phyloP scores from a whole-genome alignment of 495 filamentous ascomycete genomes.

The Xylaria acuta region DNA sequence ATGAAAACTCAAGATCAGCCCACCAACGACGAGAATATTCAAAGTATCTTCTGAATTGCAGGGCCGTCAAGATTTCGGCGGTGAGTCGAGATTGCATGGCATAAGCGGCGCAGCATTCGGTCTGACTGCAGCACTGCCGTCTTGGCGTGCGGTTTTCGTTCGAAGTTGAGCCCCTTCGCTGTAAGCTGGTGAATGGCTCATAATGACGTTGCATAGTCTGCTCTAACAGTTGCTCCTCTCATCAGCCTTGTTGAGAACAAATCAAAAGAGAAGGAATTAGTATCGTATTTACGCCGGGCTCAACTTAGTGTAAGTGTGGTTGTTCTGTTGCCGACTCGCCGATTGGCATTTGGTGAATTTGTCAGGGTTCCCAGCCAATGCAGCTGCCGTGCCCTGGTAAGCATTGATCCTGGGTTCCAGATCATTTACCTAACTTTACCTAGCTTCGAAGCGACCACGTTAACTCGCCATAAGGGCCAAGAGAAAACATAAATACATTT shows the following conservation, averaged over 20 bases:
- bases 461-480: constrained; percentile 6
- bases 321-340: neutral
- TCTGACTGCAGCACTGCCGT: neutral
- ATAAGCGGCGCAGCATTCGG: neutral
- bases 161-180: neutral
- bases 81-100: neutral
- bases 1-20: neutral
- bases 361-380: neutral
- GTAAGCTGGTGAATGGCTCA: constrained; percentile 8
- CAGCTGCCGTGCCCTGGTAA: neutral
- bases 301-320: neutral
- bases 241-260: neutral
- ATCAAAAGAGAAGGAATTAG: neutral
- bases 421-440: constrained; percentile 15
- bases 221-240: neutral
- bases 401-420: neutral
- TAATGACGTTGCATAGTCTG: neutral
- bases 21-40: neutral
- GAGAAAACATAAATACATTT: neutral
- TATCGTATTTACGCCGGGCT: neutral
- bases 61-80: neutral
- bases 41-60: neutral
- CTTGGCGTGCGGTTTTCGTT: constrained; percentile 11
- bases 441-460: neutral
- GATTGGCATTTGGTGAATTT: neutral